These are phyloP conservation scores for Acer saccharum DNA, from an alignment of 345 rosid genomes.

Conservation along the genomic window DNA sequence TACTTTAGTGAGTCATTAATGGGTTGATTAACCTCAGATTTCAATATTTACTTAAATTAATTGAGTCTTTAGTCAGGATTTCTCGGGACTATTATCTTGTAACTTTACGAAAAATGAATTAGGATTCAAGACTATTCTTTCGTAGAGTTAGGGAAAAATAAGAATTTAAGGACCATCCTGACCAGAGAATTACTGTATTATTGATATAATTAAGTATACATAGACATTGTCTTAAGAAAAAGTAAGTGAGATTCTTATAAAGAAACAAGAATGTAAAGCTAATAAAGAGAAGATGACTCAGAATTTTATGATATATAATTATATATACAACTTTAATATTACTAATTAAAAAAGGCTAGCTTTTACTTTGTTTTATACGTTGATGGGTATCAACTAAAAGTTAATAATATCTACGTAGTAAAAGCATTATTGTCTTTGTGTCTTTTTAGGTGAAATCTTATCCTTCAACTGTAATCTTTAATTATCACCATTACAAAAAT, in stretches of 20 bases:
- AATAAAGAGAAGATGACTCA: conserved; percentile 24
- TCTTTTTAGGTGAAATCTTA: neutral
- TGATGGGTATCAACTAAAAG: neutral
- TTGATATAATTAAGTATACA: neutral
- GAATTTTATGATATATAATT: conserved; percentile 11
- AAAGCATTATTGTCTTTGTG: neutral
- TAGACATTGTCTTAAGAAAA: conserved; percentile 3
- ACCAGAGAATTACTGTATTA: neutral
- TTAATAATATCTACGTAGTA: neutral
- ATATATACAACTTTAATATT: conserved; percentile 2
- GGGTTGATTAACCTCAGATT: neutral
- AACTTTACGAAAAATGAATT: too few relatives aligned
- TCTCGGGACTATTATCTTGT: too few relatives aligned
- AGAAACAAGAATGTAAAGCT: conserved; percentile 23
- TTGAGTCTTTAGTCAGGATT: neutral
- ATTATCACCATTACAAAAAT: neutral
- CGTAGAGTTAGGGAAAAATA: too few relatives aligned
- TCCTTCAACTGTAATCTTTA: neutral
- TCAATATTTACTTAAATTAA: neutral
- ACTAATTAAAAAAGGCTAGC: neutral
- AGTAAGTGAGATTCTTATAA: conserved; percentile 12
- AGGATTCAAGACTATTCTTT: too few relatives aligned
- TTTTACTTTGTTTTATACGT: conserved; percentile 19
- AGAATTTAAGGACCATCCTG: too few relatives aligned
- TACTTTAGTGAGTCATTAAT: neutral